Percentiles rank a stretch among this genome's conserved stretches.
These are phyloP conservation scores for Cucumis hystrix DNA, from an alignment of 306 rosid genomes.

Conservation along the genomic window DNA sequence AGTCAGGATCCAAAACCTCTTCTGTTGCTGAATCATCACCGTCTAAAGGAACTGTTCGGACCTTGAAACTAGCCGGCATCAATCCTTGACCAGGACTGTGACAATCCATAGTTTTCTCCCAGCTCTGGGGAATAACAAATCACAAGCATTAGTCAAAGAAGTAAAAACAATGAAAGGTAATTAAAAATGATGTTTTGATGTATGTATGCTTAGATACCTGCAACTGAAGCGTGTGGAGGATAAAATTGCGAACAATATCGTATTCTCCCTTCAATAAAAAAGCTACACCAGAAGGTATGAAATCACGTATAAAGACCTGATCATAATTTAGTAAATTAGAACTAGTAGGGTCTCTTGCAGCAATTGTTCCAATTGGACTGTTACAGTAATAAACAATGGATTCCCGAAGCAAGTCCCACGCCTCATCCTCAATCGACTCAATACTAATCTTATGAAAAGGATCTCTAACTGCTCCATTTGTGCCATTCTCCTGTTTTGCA, in stretches of 20 bases:
- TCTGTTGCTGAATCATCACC: constrained; percentile 70
- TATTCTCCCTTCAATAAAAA: constrained; percentile 79
- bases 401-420: constrained; percentile 67
- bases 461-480: constrained; percentile 35
- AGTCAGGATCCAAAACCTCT: constrained; percentile 88
- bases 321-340: constrained; percentile 65
- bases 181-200: constrained; percentile 1
- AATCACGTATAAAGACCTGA: constrained; percentile 83
- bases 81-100: constrained; percentile 91
- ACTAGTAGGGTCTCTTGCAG: constrained; percentile 62
- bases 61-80: constrained; percentile 94
- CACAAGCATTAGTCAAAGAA: neutral
- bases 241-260: constrained; percentile 77
- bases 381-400: constrained; percentile 63
- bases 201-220: constrained; percentile 35
- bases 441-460: constrained; percentile 16
- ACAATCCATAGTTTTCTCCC: constrained; percentile 95
- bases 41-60: constrained; percentile 69
- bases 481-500: constrained; percentile 31
- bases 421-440: constrained; percentile 59
- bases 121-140: constrained; percentile 41
- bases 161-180: neutral
- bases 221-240: constrained; percentile 77
- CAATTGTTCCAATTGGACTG: constrained; percentile 79
- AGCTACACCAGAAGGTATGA: constrained; percentile 83